phyloP scores from a whole-genome alignment of 352 stramenopile species.

The Globisporangium solare region DNA sequence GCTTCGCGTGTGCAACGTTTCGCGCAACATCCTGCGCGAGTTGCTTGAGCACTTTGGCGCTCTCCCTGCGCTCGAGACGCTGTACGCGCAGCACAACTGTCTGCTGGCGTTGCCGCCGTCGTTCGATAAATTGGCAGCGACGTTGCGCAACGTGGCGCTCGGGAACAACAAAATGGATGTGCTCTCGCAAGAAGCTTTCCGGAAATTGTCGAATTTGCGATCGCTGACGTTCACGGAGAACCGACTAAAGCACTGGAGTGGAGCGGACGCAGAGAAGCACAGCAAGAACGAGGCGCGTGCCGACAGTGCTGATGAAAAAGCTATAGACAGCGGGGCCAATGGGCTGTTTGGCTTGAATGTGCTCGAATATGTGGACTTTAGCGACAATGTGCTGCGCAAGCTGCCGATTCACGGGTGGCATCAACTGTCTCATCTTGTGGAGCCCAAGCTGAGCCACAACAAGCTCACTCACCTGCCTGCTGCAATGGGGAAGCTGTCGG shows the following conservation, averaged over 20 bases:
- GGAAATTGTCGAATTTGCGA: conserved; percentile 15
- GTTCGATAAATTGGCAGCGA: conserved; percentile 24
- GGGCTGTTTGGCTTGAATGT: conserved; percentile 20
- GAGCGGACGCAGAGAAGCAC: background rate
- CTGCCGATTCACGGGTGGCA: conserved; percentile 29
- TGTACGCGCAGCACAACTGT: conserved; percentile 35
- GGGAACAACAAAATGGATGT: conserved; percentile 41
- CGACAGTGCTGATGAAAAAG: background rate
- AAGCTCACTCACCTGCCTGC: conserved; percentile 29
- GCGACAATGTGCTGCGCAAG: conserved; percentile 29
- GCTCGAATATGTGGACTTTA: conserved; percentile 43
- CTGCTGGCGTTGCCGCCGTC: conserved; percentile 37
- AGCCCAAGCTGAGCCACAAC: conserved; percentile 43
- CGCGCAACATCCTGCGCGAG: conserved; percentile 29
- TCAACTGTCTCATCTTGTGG: conserved; percentile 21
- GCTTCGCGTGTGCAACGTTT: conserved; percentile 35
- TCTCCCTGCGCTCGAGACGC: conserved; percentile 19
- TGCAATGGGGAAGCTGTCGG: conserved; percentile 16
- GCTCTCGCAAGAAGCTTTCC: conserved; percentile 25
- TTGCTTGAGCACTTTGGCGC: conserved; percentile 37
- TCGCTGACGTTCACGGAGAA: conserved; percentile 46
- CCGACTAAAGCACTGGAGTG: conserved; percentile 30
- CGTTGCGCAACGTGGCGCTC: conserved; percentile 37
- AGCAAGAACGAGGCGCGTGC: conserved; percentile 9
- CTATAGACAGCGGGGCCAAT: conserved; percentile 3